Base-by-base conservation (phyloP, 1,284 basidiomycete species). In the Leccinum brunneo-olivaceum region DNA sequence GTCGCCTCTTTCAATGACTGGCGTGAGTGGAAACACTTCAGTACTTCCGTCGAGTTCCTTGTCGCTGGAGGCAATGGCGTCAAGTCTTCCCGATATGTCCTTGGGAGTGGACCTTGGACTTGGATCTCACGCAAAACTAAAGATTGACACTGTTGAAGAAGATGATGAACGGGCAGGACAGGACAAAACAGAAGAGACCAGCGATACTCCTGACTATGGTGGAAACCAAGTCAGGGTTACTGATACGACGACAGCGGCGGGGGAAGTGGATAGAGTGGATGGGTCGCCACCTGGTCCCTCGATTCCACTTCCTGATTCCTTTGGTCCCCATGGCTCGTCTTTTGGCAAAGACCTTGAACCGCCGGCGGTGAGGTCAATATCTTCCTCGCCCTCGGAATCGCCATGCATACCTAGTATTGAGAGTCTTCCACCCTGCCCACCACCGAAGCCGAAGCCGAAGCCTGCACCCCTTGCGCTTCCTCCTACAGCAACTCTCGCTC, bases 361-460 rank as follows among this genome's bases (percentile, higher is more conserved):
- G n/a, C 45, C 48, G 18, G 10, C 8, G 6, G 40, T 15, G 15
- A 18, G 10, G 6, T n/a, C n/a, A n/a, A n/a, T n/a, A n/a, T 20
- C 55, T 23, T 21, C 41, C n/a, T 33, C 45, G 18, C 40, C 46
- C 9, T 3, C 45, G 11, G 38, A 49, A 18, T 36, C 39, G 5
- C 43, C 48, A 29, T 38, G 19, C 19, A 50, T 36, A 40, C 5
- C 15, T 20, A 49, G 44, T 9, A 25, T 44, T 8, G 54, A 62
- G 19, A 51, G 41, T 18, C 41, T 41, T 24, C 60, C 56, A 2
- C 52, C 57, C 3, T 18, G 50, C 16, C 54, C 54, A 23, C 52
- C 56, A 7, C 56, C 56, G 2, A 58, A 41, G 16, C 19, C 32
- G 14, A 47, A 45, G 44, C 37, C 42, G 12, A 45, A 41, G n/a